phyloP scores from a whole-genome alignment of 2,329 filamentous ascomycete species.

The Phyllachora maydis region DNA sequence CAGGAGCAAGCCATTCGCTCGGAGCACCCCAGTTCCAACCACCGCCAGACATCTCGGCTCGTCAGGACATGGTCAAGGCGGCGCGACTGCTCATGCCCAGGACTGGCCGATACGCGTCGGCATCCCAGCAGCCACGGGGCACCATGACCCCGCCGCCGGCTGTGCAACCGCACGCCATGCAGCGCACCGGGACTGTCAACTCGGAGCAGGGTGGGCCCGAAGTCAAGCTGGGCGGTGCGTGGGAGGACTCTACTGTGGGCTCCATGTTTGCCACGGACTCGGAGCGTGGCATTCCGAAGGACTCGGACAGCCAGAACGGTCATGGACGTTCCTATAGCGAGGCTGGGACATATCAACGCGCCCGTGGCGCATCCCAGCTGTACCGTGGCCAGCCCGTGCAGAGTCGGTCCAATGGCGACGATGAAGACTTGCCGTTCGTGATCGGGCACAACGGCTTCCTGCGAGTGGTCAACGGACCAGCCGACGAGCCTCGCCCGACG shows the following conservation, averaged over 20 bases:
- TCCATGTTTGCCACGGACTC: conserved; percentile 10
- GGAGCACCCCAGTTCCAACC: conserved; percentile 8
- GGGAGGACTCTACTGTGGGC: conserved; percentile 15
- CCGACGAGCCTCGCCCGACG: conserved; percentile 3
- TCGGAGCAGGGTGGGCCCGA: conserved; percentile 7
- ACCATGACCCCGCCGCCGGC: conserved; percentile 6
- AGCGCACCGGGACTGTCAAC: conserved; percentile 7
- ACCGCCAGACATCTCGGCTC: conserved; percentile 10
- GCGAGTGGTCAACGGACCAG: conserved; percentile 10
- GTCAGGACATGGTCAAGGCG: conserved; percentile 10
- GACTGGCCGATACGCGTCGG: conserved; percentile 9
- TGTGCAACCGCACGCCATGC: conserved; percentile 8
- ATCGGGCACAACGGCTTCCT: conserved; percentile 16
- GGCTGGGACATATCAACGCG: conserved; percentile 2
- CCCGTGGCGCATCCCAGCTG: no score
- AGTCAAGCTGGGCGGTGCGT: conserved; percentile 10
- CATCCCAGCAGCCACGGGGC: conserved; percentile 7
- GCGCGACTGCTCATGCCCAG: conserved; percentile 15
- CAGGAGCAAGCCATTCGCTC: conserved; percentile 3
- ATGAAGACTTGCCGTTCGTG: conserved; percentile 10
- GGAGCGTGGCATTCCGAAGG: conserved; percentile 7
- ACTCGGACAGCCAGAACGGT: conserved; percentile 5
- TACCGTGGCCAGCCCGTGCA: conserved; percentile 3
- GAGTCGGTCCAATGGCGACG: conserved; percentile 4
- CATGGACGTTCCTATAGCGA: conserved; percentile 8